A percentile compares a stretch with the other conserved stretches of the same genome.
phyloP scores from a whole-genome alignment of 306 rosid genomes.

The Oemleria cerasiformis region DNA sequence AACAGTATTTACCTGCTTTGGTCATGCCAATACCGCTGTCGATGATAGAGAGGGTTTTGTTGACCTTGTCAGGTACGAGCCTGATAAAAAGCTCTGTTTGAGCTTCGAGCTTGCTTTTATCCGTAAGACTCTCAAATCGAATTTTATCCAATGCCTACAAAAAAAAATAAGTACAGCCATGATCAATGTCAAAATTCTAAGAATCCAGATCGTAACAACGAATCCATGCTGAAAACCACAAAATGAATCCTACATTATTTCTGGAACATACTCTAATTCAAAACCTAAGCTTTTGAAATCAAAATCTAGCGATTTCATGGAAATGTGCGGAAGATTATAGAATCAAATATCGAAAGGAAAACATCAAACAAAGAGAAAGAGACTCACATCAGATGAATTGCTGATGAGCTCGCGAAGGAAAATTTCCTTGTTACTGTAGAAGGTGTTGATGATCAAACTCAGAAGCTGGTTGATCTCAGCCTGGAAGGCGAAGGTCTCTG shows the following conservation, averaged over 20 bases:
- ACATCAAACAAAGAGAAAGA: neutral
- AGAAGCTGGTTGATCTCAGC: constrained; percentile 72
- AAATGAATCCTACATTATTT: neutral
- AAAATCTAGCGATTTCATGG: neutral
- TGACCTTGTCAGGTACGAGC: constrained; percentile 57
- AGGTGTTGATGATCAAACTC: constrained; percentile 65
- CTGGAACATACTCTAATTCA: neutral
- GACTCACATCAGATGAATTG: constrained; percentile 55
- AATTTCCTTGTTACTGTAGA: constrained; percentile 76
- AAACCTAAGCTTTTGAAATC: neutral
- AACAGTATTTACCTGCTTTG: constrained; percentile 45
- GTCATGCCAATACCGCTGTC: constrained; percentile 78
- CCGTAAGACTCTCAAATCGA: constrained; percentile 52
- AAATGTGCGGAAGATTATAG: neutral
- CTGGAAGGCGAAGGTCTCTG: constrained; percentile 68
- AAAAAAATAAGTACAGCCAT: neutral
- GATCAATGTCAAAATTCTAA: neutral
- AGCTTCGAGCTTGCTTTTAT: constrained; percentile 59
- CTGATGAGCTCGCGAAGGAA: constrained; percentile 66
- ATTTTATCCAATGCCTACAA: constrained; percentile 65
- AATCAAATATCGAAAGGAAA: neutral
- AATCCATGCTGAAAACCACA: neutral
- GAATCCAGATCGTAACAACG: no score
- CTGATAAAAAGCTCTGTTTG: constrained; percentile 72
- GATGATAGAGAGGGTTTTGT: constrained; percentile 56